These are phyloP conservation scores for Sanghuangporus weigelae DNA, from an alignment of 1,284 basidiomycete genomes.

Conservation along the genomic window DNA sequence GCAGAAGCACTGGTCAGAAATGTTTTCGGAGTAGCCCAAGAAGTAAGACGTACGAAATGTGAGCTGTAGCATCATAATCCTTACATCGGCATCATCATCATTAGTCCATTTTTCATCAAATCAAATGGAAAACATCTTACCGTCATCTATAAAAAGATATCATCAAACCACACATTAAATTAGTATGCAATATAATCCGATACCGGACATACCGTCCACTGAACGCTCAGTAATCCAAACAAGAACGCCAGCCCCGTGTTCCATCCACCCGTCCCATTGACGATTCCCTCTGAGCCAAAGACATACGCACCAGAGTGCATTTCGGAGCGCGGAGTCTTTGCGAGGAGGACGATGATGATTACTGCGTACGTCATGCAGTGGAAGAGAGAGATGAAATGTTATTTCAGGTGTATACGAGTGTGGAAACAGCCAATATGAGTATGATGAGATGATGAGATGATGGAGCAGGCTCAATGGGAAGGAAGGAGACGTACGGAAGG, in stretches of 20 bases:
- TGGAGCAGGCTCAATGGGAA: neutral
- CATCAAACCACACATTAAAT: neutral
- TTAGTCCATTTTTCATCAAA: neutral
- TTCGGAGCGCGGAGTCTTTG: slow-evolving; percentile 68
- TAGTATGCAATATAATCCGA: neutral
- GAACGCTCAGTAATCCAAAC: slow-evolving; percentile 84
- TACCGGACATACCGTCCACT: slow-evolving; percentile 72
- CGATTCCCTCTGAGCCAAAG: slow-evolving; percentile 64
- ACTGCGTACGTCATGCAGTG: slow-evolving; percentile 36
- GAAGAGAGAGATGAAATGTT: neutral
- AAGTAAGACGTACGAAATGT: slow-evolving; percentile 66
- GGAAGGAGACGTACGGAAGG: slow-evolving; percentile 39
- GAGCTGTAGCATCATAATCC: slow-evolving; percentile 76
- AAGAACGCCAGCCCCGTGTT: slow-evolving; percentile 81
- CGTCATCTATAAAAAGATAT: slow-evolving; percentile 49
- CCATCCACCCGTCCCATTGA: slow-evolving; percentile 78
- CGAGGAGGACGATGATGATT: slow-evolving; percentile 82
- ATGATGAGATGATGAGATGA: neutral
- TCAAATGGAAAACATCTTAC: slow-evolving; percentile 29
- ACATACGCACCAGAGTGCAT: slow-evolving; percentile 81
- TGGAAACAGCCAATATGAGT: neutral
- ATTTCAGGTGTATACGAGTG: neutral
- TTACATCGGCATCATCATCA: slow-evolving; percentile 17
- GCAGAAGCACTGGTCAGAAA: neutral
- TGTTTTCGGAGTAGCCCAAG: neutral